phyloP scores from a whole-genome alignment of 805 yeast species.

The Wickerhamiella brachini region DNA sequence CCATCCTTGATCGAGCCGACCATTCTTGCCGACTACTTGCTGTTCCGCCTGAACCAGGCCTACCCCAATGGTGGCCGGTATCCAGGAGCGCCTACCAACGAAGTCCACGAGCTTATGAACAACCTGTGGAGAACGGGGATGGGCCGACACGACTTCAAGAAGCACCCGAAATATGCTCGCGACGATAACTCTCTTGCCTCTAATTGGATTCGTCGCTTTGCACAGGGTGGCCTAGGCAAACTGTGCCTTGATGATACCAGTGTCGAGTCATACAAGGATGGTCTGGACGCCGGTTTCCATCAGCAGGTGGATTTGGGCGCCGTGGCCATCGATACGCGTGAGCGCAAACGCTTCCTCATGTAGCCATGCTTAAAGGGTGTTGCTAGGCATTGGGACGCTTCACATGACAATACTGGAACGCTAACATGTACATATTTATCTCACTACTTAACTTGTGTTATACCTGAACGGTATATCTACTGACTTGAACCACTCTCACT shows the following conservation, averaged over 20 bases:
- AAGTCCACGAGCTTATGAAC: constrained; percentile 12
- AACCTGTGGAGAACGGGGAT: constrained; percentile 1
- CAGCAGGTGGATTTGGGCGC: constrained; percentile 3
- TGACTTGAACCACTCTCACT: too few species aligned
- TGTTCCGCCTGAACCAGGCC: constrained; percentile 47
- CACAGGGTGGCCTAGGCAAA: constrained; percentile 8
- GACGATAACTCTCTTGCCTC: constrained; percentile 8
- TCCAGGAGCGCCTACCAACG: constrained; percentile 15
- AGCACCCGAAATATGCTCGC: not conserved
- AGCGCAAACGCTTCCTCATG: constrained; percentile 3
- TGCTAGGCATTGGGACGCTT: too few species aligned
- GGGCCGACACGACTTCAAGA: constrained; percentile 1
- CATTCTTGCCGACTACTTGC: constrained; percentile 70
- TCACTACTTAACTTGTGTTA: too few species aligned
- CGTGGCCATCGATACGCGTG: not conserved
- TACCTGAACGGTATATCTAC: too few species aligned
- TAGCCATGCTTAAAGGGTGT: too few species aligned
- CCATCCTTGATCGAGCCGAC: constrained; percentile 64
- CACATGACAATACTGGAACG: too few species aligned
- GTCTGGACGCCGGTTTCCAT: not conserved
- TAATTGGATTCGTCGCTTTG: constrained; percentile 11
- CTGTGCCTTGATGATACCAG: constrained; percentile 9
- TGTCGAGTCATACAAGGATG: not conserved
- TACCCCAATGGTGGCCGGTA: constrained; percentile 15
- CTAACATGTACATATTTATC: not conserved